These are phyloP conservation scores for Monosporascus sp. DNA, from an alignment of 2,329 filamentous ascomycete species.

Conservation along the genomic window DNA sequence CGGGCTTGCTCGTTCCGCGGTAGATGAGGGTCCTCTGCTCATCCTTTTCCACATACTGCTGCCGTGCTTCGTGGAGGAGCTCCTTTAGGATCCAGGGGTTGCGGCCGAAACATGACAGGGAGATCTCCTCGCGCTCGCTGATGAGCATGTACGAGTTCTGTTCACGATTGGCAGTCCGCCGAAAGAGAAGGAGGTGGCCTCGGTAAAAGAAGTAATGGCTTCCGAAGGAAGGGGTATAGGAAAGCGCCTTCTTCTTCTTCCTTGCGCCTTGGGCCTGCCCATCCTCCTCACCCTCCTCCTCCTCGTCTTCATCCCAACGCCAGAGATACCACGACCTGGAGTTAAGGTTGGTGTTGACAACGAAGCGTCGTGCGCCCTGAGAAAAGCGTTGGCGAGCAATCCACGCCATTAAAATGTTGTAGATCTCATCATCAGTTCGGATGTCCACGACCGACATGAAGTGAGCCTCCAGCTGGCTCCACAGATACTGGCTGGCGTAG, in stretches of 20 bases:
- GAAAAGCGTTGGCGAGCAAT: conserved; percentile 59
- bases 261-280: conserved; percentile 28
- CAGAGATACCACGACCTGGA: conserved; percentile 47
- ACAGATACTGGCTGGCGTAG: conserved; percentile 47
- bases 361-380: conserved; percentile 53
- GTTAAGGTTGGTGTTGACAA: conserved; percentile 59
- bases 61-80: conserved; percentile 54
- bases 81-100: conserved; percentile 57
- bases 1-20: conserved; percentile 45
- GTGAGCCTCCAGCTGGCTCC: conserved; percentile 43
- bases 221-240: conserved; percentile 65
- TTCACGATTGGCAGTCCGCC: conserved; percentile 45
- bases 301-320: conserved; percentile 39
- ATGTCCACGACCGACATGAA: conserved; percentile 65
- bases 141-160: conserved; percentile 32
- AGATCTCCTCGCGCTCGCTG: conserved; percentile 55
- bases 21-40: conserved; percentile 62
- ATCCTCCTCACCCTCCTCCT: conserved; percentile 38
- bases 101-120: conserved; percentile 57
- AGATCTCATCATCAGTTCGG: conserved; percentile 65
- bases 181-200: conserved; percentile 52
- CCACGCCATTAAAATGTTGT: conserved; percentile 69
- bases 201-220: conserved; percentile 66
- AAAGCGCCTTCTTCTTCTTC: conserved; percentile 44
- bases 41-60: conserved; percentile 52